phyloP scores from a whole-genome alignment of 2,329 filamentous ascomycete species.

The Curvularia eragrostidis region DNA sequence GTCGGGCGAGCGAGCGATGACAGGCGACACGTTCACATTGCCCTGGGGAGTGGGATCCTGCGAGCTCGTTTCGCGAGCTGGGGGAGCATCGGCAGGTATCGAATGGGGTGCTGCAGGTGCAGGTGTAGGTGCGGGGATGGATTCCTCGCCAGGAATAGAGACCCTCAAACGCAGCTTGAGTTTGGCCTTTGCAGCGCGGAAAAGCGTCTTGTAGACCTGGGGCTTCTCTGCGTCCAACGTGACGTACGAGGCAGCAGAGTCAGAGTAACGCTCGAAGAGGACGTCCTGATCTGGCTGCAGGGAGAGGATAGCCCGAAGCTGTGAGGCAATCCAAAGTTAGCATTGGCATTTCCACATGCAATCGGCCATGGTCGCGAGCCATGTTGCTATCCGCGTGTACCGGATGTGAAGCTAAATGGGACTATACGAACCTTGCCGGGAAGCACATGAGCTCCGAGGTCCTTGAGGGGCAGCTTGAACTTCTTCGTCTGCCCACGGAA shows the following conservation, averaged over 20 bases:
- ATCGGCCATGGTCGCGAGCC: neutral
- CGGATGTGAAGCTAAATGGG: neutral
- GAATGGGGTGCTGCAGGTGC: conserved; percentile 23
- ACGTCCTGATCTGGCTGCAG: conserved; percentile 68
- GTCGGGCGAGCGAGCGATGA: conserved; percentile 39
- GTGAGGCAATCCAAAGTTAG: conserved; percentile 23
- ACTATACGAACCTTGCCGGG: conserved; percentile 77
- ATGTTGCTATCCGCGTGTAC: neutral
- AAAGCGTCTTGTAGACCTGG: conserved; percentile 93
- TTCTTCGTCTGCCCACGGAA: conserved; percentile 78
- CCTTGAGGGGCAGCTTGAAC: conserved; percentile 87
- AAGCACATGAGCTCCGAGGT: conserved; percentile 76
- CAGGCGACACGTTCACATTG: conserved; percentile 32
- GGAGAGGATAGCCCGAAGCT: conserved; percentile 69
- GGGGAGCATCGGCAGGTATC: conserved; percentile 21
- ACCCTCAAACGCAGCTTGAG: conserved; percentile 91
- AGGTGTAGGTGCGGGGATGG: conserved; percentile 22
- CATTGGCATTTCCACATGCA: neutral
- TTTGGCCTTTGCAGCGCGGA: conserved; percentile 96
- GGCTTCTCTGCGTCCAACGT: conserved; percentile 77
- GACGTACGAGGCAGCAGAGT: conserved; percentile 84
- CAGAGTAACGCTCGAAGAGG: conserved; percentile 90
- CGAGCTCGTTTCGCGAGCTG: conserved; percentile 38
- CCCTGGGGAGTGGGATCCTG: conserved; percentile 34
- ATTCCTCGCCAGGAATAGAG: conserved; percentile 63